These are phyloP conservation scores for Piromyces sp. DNA, from an alignment of 192 early-diverging fungal genomes.

Conservation along the genomic window DNA sequence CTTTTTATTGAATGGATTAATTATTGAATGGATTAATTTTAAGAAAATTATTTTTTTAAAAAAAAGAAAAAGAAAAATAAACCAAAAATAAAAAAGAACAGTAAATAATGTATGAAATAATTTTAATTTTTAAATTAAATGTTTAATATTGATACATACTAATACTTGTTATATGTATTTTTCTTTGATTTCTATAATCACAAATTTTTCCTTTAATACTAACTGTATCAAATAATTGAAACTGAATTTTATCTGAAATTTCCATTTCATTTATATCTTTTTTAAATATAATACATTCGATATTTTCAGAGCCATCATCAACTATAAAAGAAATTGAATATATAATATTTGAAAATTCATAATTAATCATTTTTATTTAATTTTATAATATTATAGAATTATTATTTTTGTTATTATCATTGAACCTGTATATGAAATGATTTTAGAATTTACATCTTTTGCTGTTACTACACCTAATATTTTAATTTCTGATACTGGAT, in stretches of 20 bases:
- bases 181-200: not conserved
- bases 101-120: too few species aligned
- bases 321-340: too few species aligned
- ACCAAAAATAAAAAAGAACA: too few species aligned
- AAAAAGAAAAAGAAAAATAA: too few species aligned
- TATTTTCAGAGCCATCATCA: not conserved
- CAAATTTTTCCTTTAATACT: not conserved
- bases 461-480: not conserved
- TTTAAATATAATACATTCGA: not conserved
- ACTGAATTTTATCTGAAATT: not conserved
- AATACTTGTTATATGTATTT: not conserved
- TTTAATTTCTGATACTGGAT: not conserved
- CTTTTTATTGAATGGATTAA: not conserved
- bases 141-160: not conserved
- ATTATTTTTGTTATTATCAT: not conserved
- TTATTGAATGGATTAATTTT: too few species aligned
- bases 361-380: not conserved
- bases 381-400: not conserved
- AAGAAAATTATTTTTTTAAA: too few species aligned
- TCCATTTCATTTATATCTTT: not conserved
- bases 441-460: not conserved
- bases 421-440: not conserved
- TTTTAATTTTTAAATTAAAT: not conserved
- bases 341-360: not conserved
- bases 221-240: not conserved